Conservation (phyloP, 768 basidiomycete genomes). For the Trametes cingulata region DNA sequence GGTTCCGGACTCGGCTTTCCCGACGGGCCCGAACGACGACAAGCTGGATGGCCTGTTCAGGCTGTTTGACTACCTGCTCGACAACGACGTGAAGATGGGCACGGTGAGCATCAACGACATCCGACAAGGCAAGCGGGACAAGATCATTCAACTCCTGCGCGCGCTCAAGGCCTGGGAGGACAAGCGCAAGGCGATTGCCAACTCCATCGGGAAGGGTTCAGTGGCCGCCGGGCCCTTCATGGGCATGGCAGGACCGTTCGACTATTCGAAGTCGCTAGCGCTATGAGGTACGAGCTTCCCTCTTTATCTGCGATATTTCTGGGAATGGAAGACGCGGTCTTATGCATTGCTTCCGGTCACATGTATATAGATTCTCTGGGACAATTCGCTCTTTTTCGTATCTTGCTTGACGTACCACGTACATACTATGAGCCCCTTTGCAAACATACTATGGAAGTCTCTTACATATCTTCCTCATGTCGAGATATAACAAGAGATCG, state of each 20-base stretch:
- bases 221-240: slow-evolving; percentile 33
- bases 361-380: slow-evolving; percentile 9
- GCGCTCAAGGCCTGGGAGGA: slow-evolving; percentile 83
- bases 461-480: neutral
- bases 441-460: neutral
- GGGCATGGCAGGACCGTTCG: slow-evolving; percentile 16
- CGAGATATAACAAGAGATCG: neutral
- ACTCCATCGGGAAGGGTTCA: slow-evolving; percentile 45
- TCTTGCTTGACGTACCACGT: neutral
- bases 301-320: neutral
- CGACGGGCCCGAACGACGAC: slow-evolving; percentile 64
- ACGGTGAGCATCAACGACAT: slow-evolving; percentile 94
- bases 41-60: slow-evolving; percentile 86
- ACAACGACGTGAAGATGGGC: slow-evolving; percentile 90
- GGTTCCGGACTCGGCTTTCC: slow-evolving; percentile 80
- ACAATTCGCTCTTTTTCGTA: neutral
- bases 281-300: neutral
- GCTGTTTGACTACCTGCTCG: slow-evolving; percentile 89
- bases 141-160: slow-evolving; percentile 76
- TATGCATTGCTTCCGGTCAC: neutral
- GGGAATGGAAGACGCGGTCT: neutral
- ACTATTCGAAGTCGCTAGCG: slow-evolving; percentile 5
- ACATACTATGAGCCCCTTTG: no score
- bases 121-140: slow-evolving; percentile 76
- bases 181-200: slow-evolving; percentile 57